phyloP scores from a whole-genome alignment of 352 stramenopile species.

The Phytophthora megakarya region DNA sequence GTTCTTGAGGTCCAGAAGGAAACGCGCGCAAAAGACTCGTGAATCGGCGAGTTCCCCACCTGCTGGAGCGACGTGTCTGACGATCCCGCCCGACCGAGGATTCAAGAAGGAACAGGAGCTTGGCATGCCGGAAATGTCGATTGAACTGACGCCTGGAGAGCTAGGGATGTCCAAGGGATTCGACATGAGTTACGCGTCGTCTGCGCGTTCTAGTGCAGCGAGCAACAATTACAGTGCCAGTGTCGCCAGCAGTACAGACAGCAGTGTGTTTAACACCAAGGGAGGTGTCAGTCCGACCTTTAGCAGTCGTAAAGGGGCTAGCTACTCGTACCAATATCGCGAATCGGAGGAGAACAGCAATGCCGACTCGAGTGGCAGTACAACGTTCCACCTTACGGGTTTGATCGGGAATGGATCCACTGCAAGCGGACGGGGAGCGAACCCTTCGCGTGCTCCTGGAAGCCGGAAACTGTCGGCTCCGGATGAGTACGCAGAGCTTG shows the following conservation, averaged over 20 bases:
- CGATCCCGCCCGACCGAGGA: conserved; percentile 29
- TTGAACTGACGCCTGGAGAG: conserved; percentile 40
- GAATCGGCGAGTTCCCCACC: conserved; percentile 9
- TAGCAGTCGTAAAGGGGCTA: conserved; percentile 35
- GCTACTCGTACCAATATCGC: conserved; percentile 45
- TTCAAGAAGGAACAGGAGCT: conserved; percentile 42
- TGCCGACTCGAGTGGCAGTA: conserved; percentile 17
- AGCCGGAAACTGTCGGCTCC: conserved; percentile 36
- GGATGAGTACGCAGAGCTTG: conserved; percentile 46
- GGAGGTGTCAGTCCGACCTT: conserved; percentile 44
- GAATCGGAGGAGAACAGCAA: conserved; percentile 29
- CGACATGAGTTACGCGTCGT: conserved; percentile 39
- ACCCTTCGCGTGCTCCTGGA: conserved; percentile 19
- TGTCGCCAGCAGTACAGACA: conserved; percentile 29
- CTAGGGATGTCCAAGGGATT: conserved; percentile 38
- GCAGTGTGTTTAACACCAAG: conserved; percentile 48
- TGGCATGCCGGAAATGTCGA: conserved; percentile 47
- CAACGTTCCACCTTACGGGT: conserved; percentile 36
- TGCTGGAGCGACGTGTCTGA: conserved; percentile 15
- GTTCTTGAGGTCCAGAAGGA: conserved; percentile 24
- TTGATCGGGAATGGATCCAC: conserved; percentile 28
- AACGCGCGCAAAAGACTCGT: conserved; percentile 16
- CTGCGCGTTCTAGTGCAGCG: conserved; percentile 27
- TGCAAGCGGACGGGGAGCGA: conserved; percentile 17
- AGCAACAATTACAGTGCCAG: conserved; percentile 34